phyloP scores from a whole-genome alignment of 495 filamentous ascomycete species.

The Annulohypoxylon bovei region DNA sequence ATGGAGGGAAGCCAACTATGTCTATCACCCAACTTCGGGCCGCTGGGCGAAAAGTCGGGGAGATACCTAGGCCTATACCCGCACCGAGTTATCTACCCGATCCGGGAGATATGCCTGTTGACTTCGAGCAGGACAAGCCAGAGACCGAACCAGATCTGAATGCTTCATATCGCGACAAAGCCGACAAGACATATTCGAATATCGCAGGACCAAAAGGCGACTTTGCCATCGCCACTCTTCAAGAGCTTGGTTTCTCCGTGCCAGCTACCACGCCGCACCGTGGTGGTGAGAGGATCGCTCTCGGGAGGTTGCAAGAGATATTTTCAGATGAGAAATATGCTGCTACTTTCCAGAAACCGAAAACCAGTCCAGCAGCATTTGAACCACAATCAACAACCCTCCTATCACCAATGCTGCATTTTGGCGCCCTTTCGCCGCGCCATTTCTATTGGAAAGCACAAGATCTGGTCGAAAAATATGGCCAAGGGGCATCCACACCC shows the following conservation, averaged over 20 bases:
- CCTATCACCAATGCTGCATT: conserved; percentile 76
- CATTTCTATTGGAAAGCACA: conserved; percentile 75
- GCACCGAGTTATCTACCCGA: conserved; percentile 65
- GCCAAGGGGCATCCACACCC: conserved; percentile 59
- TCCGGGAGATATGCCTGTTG: conserved; percentile 66
- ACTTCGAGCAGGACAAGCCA: conserved; percentile 62
- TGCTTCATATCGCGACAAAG: conserved; percentile 52
- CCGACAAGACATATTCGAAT: conserved; percentile 63
- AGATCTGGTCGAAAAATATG: conserved; percentile 60
- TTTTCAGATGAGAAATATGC: conserved; percentile 69
- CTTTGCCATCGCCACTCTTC: conserved; percentile 68
- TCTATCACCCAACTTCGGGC: conserved; percentile 69
- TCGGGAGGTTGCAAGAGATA: conserved; percentile 60
- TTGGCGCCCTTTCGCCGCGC: conserved; percentile 69
- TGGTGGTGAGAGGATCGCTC: conserved; percentile 70
- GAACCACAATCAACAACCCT: conserved; percentile 74
- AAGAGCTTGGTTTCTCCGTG: conserved; percentile 68
- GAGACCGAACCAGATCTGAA: conserved; percentile 64
- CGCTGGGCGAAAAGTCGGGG: conserved; percentile 58
- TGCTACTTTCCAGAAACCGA: conserved; percentile 74
- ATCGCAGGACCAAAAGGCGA: conserved; percentile 70
- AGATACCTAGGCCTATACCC: conserved; percentile 64
- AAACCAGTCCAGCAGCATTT: conserved; percentile 74
- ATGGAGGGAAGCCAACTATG: conserved; percentile 74
- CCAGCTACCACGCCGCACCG: conserved; percentile 66